Evolutionary conservation across 1,284 basidiomycete species (phyloP).

Genomic region (Cutaneotrichosporon curvatum): DNA sequence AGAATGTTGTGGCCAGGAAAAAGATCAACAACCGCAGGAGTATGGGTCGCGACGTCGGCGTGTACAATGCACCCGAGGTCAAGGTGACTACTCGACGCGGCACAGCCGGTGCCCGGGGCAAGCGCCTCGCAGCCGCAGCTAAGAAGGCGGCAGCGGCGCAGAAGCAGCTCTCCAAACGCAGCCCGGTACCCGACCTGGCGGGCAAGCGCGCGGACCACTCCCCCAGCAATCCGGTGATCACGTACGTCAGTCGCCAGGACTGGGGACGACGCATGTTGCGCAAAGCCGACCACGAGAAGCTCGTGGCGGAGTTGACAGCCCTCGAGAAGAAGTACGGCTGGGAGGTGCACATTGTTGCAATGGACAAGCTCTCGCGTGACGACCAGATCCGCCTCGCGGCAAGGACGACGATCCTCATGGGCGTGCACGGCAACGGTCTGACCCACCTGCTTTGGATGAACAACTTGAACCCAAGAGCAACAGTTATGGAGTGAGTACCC

Average conservation of each 20-base stretch:
- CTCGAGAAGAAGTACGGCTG: conserved; percentile 65
- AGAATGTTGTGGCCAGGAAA: neutral
- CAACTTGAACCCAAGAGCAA: conserved; percentile 40
- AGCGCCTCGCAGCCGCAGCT: neutral
- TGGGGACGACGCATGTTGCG: conserved; percentile 64
- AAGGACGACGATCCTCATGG: conserved; percentile 70
- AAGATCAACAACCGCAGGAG: neutral
- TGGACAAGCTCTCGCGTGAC: conserved; percentile 67
- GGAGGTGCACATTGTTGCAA: conserved; percentile 70
- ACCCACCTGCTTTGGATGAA: conserved; percentile 73
- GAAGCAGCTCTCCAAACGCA: neutral
- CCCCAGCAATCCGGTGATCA: conserved; percentile 58
- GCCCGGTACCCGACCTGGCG: too few species aligned
- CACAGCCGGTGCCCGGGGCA: neutral
- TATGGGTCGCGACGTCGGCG: neutral
- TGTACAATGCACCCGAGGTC: conserved; percentile 3
- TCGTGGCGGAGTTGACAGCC: conserved; percentile 50
- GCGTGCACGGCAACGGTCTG: conserved; percentile 70
- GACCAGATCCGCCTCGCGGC: conserved; percentile 72
- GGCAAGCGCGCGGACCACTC: conserved; percentile 10
- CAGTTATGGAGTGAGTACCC: conserved; percentile 54
- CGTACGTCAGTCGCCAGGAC: conserved; percentile 74
- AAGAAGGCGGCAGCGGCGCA: neutral
- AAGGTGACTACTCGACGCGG: neutral
- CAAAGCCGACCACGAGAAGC: conserved; percentile 43